Evolutionary conservation across 129 eudicot species (phyloP), one percentile per base, ranked within the genome.

Genomic region (Dittrichia graveolens): DNA sequence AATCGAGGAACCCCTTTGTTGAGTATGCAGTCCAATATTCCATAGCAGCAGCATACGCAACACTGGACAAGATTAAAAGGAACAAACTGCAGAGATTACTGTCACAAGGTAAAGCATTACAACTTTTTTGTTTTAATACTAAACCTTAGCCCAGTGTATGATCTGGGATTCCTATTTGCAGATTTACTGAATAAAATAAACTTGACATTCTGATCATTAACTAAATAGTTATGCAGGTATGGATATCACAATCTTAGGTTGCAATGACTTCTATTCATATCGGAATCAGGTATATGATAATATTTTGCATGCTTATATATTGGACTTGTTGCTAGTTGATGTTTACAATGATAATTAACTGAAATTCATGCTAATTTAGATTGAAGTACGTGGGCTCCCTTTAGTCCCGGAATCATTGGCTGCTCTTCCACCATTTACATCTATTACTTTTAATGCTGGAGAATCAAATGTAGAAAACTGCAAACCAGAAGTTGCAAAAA

Each of bases 401-500:
- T 80, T 88, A 52, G 69, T 82, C 16, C 92, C 97, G 1, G 91
- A 91, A 67, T 84, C 96, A 60, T 80, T 91, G 75, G 88, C 91
- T 71, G 48, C 85, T 49, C 96, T 91, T 52, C 83, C 87, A 61
- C 90, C 85, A 61, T 91, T 91, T 71, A 68, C 84, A 69, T 88
- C 93, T 3, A 91, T 91, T 72, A 80, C 93, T 60, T 83, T 91
- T 77, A 91, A 88, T 38, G 81, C 87, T 5, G 90, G 65, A 59
- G 89, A 88, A 72, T 78, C 89, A 48, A 68, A 80, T 77, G 87
- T 72, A 57, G 79, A 76, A 70, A 81, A 70, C 40, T 48, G 84
- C 80, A 90, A 88, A 63, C 97, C 96, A 74, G 97, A 91, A 88
- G 97, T 91, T 80, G 97, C 97, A 47, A 91, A 91, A 83, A 91